These are phyloP conservation scores for Rhytidiadelphus loreus DNA, from an alignment of 225 moss, liverwort and hornwort genomes.

Conservation along the genomic window DNA sequence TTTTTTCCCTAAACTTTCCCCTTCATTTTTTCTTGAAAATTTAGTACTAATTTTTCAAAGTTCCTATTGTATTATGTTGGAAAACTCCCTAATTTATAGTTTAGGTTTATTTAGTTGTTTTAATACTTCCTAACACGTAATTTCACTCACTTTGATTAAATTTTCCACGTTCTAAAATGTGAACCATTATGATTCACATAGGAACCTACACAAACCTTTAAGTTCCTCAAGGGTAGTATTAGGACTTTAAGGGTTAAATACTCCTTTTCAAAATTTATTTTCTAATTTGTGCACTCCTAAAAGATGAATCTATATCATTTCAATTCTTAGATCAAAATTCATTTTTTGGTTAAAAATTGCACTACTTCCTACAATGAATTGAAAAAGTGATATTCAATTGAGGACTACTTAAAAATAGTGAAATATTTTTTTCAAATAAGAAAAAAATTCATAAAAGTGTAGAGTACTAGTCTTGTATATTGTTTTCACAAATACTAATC, in stretches of 20 bases:
- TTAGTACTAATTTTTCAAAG: too few relatives aligned
- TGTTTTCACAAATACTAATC: fast-evolving
- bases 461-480: not conserved
- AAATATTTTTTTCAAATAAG: not conserved
- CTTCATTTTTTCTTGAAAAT: too few relatives aligned
- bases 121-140: too few relatives aligned
- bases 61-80: too few relatives aligned
- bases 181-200: too few relatives aligned
- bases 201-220: fast-evolving
- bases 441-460: not conserved
- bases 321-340: fast-evolving
- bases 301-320: fast-evolving
- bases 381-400: fast-evolving
- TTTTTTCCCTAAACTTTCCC: too few relatives aligned
- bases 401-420: fast-evolving
- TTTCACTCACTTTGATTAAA: too few relatives aligned
- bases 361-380: fast-evolving
- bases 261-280: not conserved
- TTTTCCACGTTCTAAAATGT: too few relatives aligned
- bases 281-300: not conserved
- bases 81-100: too few relatives aligned
- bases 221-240: fast-evolving
- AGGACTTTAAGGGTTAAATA: too few relatives aligned
- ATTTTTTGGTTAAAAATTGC: not conserved
- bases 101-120: too few relatives aligned